Base-by-base conservation (phyloP, 2,329 filamentous ascomycete species). In the Reticulascus tulasneorum region DNA sequence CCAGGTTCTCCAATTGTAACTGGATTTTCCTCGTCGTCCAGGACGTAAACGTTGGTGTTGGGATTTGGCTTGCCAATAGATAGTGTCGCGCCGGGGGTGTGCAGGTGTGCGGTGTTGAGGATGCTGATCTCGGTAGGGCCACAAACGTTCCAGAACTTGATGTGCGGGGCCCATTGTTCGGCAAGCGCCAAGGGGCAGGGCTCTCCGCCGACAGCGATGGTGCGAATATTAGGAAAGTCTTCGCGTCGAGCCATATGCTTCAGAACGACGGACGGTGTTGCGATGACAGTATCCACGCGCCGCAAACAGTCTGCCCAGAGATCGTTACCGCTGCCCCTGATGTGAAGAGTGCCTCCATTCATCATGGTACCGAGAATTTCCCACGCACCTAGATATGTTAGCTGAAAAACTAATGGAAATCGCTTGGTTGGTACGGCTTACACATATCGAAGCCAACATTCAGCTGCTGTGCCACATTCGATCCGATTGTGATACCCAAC, bases 361-460 rank as follows among this genome's bases (percentile, higher is more conserved):
- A 45, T 46, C 32, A 45, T 35, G 13, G 44, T 45, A 1, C 64
- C 67, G 8, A 79, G 63, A n/a, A 79, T 72, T 44, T 79, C 75
- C 75, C 76, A 79, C 10, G 75, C 74, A 16, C 71, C 75, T 77
- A 37, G 30, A 4, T n/a, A 36, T 18, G 32, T 37, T 19, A 23
- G 17, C 13, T 18, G 9, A 20, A 2, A 13, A 6, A n/a, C 7
- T 3, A n/a, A 7, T 34, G 27, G 25, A 33, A 27, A 23, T 40
- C 3, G 37, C 15, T 22, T 7, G 13, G 35, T 29, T 40, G 40
- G 35, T 35, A 23, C 11, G 23, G 57, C 70, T 48, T 60, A 77
- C 75, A 72, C 74, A 79, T 79, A 44, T 79, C 76, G 43, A 79
- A 80, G 27, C 71, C 72, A 28, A 80, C 68, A 42, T 73, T 78